A percentile compares a stretch with the other conserved stretches of the same genome.
Conservation (phyloP, 1,284 basidiomycete species). For the Gymnopus androsaceus region DNA sequence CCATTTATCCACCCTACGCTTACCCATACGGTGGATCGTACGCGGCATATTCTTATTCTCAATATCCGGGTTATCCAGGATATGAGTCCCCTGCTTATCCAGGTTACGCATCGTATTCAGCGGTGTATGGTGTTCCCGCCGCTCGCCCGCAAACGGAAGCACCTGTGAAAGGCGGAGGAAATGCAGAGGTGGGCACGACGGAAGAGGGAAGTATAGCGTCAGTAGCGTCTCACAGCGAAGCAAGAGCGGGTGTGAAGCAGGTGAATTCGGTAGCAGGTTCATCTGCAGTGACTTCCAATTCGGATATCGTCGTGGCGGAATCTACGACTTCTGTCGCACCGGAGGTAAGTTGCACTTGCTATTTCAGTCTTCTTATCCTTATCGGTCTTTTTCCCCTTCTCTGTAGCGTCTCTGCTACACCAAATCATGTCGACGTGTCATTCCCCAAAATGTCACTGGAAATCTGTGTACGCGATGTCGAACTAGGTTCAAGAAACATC, state of each 20-base stretch:
- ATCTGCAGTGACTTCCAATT: too few species aligned
- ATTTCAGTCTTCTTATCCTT: neutral
- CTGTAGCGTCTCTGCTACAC: constrained; percentile 21
- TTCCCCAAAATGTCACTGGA: constrained; percentile 29
- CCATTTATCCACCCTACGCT: neutral
- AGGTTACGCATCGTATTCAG: neutral
- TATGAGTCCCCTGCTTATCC: neutral
- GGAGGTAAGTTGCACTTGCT: neutral
- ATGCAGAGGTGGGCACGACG: neutral
- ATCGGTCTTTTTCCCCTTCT: neutral
- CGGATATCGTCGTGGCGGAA: too few species aligned
- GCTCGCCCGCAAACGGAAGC: neutral
- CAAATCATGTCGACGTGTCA: constrained; percentile 25
- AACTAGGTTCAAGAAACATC: constrained; percentile 44
- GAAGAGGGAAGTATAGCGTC: neutral
- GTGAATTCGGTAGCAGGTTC: too few species aligned
- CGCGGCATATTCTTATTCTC: neutral
- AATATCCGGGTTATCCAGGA: neutral
- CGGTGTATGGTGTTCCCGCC: neutral
- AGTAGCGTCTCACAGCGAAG: too few species aligned
- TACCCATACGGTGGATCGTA: neutral
- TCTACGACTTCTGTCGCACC: too few species aligned
- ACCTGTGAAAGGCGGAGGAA: neutral
- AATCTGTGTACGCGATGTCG: constrained; percentile 47
- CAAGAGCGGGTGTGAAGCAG: too few species aligned